A percentile compares a stretch with the other conserved stretches of the same genome.
These are phyloP conservation scores for Cryphonectria nitschkei DNA, from an alignment of 2,329 filamentous ascomycete species.

Conservation along the genomic window DNA sequence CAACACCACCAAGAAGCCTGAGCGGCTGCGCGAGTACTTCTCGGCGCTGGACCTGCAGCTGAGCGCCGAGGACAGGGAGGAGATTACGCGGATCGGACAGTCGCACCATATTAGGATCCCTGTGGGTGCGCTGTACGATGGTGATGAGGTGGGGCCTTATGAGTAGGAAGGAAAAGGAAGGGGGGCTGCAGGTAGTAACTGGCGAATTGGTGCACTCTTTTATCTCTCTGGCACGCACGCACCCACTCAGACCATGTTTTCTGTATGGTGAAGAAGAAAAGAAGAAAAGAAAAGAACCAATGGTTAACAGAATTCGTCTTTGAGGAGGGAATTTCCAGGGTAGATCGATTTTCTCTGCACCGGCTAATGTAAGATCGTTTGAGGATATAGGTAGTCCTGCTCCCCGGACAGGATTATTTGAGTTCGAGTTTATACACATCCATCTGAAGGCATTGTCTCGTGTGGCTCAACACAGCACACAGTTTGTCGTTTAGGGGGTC, in stretches of 20 bases:
- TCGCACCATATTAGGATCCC: conserved; percentile 16
- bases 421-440: background rate
- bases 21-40: conserved; percentile 40
- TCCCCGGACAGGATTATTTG: too few species aligned
- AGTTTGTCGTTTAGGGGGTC: background rate
- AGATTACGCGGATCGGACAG: conserved; percentile 31
- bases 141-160: conserved; percentile 13
- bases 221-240: too few species aligned
- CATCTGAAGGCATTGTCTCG: background rate
- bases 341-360: background rate
- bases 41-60: conserved; percentile 37
- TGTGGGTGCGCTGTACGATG: conserved; percentile 6
- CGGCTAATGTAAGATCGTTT: background rate
- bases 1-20: conserved; percentile 36
- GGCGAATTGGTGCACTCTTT: too few species aligned
- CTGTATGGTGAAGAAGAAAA: background rate
- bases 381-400: background rate
- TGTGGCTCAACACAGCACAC: background rate
- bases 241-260: background rate
- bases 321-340: background rate
- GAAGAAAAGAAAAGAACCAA: background rate
- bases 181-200: background rate
- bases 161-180: background rate
- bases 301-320: background rate
- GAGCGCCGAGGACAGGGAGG: conserved; percentile 37